Evolutionary conservation across 108 stramenopile species (phyloP), one percentile per base, ranked within the genome.

Genomic region (Mediolabrus comicus): DNA sequence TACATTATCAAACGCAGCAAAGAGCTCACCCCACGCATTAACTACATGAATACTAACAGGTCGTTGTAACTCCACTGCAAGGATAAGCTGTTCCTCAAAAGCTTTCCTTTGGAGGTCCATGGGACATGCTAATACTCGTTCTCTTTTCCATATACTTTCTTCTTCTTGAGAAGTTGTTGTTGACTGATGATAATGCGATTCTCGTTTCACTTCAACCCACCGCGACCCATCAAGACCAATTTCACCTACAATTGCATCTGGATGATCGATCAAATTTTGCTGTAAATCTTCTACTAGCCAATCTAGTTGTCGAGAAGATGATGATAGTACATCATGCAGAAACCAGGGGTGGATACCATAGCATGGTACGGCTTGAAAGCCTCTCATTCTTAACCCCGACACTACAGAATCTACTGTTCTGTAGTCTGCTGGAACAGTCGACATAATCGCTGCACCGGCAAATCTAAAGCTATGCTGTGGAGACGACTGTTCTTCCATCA

Each of bases 271-370:
- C 9, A 94, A 61, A 14, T 65, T 53, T 3, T 69, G 28, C 64
- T 75, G 85, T 55, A 91, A 54, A n/a, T n/a, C n/a, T 28, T 79
- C 68, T 12, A 17, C 13, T 13, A 87, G 30, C 92, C 92, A 90
- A 8, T 46, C 34, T 43, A 62, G 59, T 16, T 55, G 59, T 13
- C 69, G 58, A 25, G 60, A 52, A 9, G 73, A 74, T 31, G 55
- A 57, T 59, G 59, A 30, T 19, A 78, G 8, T 17, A 85, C 69
- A 71, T 87, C 88, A 58, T 88, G 83, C 35, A 95, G 41, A 57
- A 92, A 92, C 93, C 93, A 95, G 3, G 93, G 93, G 78, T 95
- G 93, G 22, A 95, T 77, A 6, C 93, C 93, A 61, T 86, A 86
- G 63, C 93, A 90, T 6, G 92, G 84, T 14, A 91, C 83, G 2